Evolutionary conservation across 768 basidiomycete genomes (phyloP), one percentile per base, ranked within the genome.

Genomic region (Podaxis sp.): DNA sequence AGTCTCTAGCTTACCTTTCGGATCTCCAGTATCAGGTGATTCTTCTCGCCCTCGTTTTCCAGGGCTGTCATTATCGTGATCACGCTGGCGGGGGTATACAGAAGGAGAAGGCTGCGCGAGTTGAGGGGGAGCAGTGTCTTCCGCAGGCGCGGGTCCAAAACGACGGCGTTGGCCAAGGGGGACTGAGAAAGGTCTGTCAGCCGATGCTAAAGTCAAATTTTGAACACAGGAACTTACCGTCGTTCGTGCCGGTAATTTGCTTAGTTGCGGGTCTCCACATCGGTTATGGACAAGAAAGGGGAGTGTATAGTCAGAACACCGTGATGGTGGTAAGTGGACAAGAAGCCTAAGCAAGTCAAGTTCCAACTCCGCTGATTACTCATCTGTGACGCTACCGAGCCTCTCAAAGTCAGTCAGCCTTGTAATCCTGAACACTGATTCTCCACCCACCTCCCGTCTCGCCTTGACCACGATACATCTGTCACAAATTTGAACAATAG

Each of bases 251-350:
- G 40, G 91, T 91, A 28, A 95, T 90, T 75, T 93, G 89, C 66
- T 87, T 87, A 60, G 92, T 92, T 64, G 92, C 90, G 59, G 91
- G 91, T 75, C 87, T 88, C 90, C 91, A 93, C 91, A 93, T 92
- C 64, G 68, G 74, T 67, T 52, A 65, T 70, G 74, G 72, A 69
- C 73, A 74, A 74, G 75, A 75, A 76, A 68, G 42, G 28, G 47
- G 38, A 42, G 42, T 59, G 55, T 61, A 50, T 9, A 40, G 50
- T 59, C 27, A 52, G 57, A 59, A 56, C 63, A 66, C 38, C 66
- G 53, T 65, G 71, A 63, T 75, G 72, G 67, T 70, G 65, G 73
- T 71, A 55, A 64, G 66, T 66, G 66, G 65, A 62, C 68, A 70
- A 72, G 64, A 54, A 69, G 68, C 69, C 54, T 65, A 65, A 64